Evolutionary conservation across 2,329 filamentous ascomycete genomes (phyloP).

Genomic region (Ophiosphaerella herpotricha): DNA sequence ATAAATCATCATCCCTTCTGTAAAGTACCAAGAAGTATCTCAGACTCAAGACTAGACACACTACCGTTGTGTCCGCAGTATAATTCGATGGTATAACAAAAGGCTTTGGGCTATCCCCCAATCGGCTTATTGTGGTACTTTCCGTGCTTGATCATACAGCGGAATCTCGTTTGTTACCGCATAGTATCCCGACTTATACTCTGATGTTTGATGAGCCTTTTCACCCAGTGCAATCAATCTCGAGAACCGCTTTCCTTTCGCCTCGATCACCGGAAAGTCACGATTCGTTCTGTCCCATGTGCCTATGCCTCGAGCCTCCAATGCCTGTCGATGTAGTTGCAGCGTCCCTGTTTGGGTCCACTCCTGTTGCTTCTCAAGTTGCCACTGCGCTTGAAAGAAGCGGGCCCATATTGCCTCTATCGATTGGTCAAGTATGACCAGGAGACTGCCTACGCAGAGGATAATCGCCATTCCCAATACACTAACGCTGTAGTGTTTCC

Average conservation of each 20-base stretch:
- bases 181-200: not conserved
- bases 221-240: not conserved
- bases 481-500: slow-evolving; percentile 18
- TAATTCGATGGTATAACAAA: too few species aligned
- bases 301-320: slow-evolving; percentile 19
- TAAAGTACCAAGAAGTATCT: too few species aligned
- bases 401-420: slow-evolving; percentile 14
- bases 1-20: too few species aligned
- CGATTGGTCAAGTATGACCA: slow-evolving; percentile 21
- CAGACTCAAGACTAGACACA: too few species aligned
- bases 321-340: slow-evolving; percentile 19
- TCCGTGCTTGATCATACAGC: too few species aligned
- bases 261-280: slow-evolving; percentile 18
- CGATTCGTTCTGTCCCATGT: slow-evolving; percentile 18
- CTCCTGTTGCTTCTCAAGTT: slow-evolving; percentile 17
- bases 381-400: slow-evolving; percentile 18
- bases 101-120: too few species aligned
- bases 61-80: too few species aligned
- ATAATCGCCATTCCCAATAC: slow-evolving; percentile 29
- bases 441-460: slow-evolving; percentile 17
- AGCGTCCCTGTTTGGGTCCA: slow-evolving; percentile 20
- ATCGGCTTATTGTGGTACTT: too few species aligned
- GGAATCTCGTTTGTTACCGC: not conserved
- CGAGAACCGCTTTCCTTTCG: slow-evolving; percentile 1
- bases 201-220: not conserved